Conservation (phyloP, 345 rosid genomes). For the Populus davidiana region DNA sequence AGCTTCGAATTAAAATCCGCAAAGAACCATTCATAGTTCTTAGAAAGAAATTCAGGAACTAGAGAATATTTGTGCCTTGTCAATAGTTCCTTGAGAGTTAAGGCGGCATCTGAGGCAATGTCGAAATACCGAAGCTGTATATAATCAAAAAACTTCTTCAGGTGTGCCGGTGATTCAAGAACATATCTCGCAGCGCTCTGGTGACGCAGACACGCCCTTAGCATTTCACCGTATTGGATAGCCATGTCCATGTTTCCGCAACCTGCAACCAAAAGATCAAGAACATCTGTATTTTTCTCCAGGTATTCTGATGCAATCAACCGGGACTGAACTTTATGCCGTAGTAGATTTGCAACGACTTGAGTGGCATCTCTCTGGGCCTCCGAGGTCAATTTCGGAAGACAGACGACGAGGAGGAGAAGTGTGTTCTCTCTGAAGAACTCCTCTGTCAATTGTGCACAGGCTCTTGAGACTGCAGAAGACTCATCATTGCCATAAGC, state of each 20-base stretch:
- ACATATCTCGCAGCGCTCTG: conserved; percentile 94
- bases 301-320: too few relatives aligned
- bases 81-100: conserved; percentile 89
- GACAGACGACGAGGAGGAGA: too few relatives aligned
- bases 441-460: too few relatives aligned
- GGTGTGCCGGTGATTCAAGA: conserved; percentile 61
- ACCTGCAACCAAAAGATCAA: conserved; percentile 14
- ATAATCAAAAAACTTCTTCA: conserved; percentile 85
- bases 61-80: conserved; percentile 57
- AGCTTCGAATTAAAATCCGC: conserved; percentile 80
- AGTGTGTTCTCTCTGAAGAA: too few relatives aligned
- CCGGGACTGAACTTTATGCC: too few relatives aligned
- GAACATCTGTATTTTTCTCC: too few relatives aligned
- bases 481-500: too few relatives aligned
- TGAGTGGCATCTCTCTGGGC: too few relatives aligned
- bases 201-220: conserved; percentile 92
- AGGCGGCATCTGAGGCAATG: conserved; percentile 97
- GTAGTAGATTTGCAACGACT: too few relatives aligned
- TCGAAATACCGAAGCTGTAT: conserved; percentile 96
- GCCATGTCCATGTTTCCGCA: conserved; percentile 79
- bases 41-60: conserved; percentile 67
- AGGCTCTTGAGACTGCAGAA: too few relatives aligned
- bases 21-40: conserved; percentile 94
- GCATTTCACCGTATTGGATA: conserved; percentile 94
- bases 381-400: too few relatives aligned